phyloP scores from a whole-genome alignment of 2,329 filamentous ascomycete genomes.

The Calonectria pseudoreteaudii region DNA sequence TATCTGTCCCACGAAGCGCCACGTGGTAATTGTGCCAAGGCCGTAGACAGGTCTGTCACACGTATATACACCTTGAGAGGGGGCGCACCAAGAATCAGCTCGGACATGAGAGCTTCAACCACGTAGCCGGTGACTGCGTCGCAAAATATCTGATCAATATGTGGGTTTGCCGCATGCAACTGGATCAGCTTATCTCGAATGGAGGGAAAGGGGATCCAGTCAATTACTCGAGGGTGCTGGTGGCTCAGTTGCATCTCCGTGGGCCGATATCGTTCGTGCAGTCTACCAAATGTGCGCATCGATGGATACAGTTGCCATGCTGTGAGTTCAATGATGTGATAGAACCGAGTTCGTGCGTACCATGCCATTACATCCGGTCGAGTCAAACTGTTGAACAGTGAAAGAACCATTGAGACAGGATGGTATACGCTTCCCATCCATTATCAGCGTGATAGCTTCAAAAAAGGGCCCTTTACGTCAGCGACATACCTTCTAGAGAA shows the following conservation, averaged over 20 bases:
- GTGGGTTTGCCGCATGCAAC: slow-evolving; percentile 46
- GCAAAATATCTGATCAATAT: slow-evolving; percentile 48
- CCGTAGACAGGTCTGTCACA: slow-evolving; percentile 46
- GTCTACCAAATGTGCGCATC: slow-evolving; percentile 38
- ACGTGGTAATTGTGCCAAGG: slow-evolving; percentile 32
- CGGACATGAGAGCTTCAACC: slow-evolving; percentile 46
- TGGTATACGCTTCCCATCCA: slow-evolving; percentile 38
- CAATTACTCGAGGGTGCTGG: slow-evolving; percentile 45
- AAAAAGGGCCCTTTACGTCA: not conserved
- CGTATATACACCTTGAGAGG: slow-evolving; percentile 43
- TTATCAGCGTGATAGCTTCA: not conserved
- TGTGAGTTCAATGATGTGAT: slow-evolving; percentile 48
- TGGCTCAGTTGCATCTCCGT: slow-evolving; percentile 41
- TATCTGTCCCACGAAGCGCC: slow-evolving; percentile 6
- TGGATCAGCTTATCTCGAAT: slow-evolving; percentile 46
- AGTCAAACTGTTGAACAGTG: slow-evolving; percentile 51
- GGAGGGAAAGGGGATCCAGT: slow-evolving; percentile 46
- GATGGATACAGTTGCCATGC: slow-evolving; percentile 49
- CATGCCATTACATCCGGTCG: slow-evolving; percentile 50
- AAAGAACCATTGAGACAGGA: slow-evolving; percentile 45
- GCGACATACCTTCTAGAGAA: slow-evolving; percentile 8
- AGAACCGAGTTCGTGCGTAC: slow-evolving; percentile 55
- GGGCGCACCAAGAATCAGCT: slow-evolving; percentile 40
- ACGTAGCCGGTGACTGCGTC: slow-evolving; percentile 48
- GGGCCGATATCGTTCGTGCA: slow-evolving; percentile 45